A percentile compares a stretch with the other conserved stretches of the same genome.
Conservation (phyloP, 1,284 basidiomycete genomes). For the Anthracocystis panici-leucophaei region DNA sequence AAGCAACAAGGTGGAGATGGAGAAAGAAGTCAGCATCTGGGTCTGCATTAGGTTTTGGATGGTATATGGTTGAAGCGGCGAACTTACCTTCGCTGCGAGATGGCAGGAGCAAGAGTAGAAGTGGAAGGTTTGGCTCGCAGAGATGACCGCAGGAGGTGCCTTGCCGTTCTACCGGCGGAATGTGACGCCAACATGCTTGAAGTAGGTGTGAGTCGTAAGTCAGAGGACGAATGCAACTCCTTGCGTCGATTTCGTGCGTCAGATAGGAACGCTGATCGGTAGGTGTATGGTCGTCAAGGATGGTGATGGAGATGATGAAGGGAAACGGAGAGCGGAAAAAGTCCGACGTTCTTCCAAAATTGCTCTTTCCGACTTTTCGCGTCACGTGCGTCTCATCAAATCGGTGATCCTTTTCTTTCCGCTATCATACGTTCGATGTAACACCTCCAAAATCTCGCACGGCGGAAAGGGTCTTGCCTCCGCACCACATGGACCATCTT, state of each 20-base stretch:
- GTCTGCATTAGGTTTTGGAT: neutral
- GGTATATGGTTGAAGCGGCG: neutral
- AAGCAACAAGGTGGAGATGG: neutral
- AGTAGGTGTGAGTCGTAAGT: neutral
- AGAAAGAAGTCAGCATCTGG: neutral
- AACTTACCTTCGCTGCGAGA: conserved; percentile 25
- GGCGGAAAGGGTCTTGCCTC: too few relatives aligned
- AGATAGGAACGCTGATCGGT: neutral
- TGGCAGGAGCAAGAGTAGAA: conserved; percentile 9
- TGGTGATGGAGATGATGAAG: conserved; percentile 12
- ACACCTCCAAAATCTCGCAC: neutral
- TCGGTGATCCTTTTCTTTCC: conserved; percentile 1
- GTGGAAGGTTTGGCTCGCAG: conserved; percentile 18
- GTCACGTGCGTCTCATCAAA: neutral
- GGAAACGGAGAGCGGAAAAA: neutral
- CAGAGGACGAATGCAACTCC: neutral
- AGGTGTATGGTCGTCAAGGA: neutral
- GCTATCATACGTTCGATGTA: neutral
- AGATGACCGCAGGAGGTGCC: conserved; percentile 22
- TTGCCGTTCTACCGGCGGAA: conserved; percentile 25
- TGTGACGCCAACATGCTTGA: conserved; percentile 26
- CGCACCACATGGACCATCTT: conserved; percentile 1
- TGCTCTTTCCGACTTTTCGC: neutral
- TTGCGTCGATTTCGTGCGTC: neutral
- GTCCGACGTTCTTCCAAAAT: conserved; percentile 3